Conservation (phyloP, 768 basidiomycete genomes). For the Mycena leptocephala region DNA sequence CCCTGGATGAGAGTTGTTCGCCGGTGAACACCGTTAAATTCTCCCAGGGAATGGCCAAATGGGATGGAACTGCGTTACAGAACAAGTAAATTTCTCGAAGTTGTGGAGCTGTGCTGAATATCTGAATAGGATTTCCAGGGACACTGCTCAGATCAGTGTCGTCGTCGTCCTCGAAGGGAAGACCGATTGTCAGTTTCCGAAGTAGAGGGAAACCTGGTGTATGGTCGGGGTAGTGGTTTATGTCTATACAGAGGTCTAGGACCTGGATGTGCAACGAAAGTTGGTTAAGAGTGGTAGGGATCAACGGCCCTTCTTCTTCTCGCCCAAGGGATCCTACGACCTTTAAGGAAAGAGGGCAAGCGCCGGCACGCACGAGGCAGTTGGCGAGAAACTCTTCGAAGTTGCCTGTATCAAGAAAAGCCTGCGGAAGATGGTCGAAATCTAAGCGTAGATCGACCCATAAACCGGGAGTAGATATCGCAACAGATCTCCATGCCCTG, state of each 20-base stretch:
- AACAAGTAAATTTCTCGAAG: not conserved
- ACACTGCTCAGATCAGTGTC: not conserved
- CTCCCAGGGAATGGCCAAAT: constrained; percentile 2
- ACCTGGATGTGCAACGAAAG: not conserved
- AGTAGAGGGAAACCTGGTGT: not conserved
- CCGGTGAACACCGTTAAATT: not conserved
- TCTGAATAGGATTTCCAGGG: not conserved
- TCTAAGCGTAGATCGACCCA: not conserved
- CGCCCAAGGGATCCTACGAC: not conserved
- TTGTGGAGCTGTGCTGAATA: constrained; percentile 3
- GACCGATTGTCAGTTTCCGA: not conserved
- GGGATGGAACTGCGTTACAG: not conserved
- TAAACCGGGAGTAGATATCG: not conserved
- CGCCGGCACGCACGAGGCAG: not conserved
- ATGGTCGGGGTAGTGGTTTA: not conserved
- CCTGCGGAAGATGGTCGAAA: not conserved
- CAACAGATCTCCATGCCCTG: constrained; percentile 10
- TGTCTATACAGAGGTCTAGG: not conserved
- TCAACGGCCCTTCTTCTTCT: too few species aligned
- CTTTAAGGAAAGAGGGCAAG: not conserved
- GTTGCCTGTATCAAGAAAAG: not conserved
- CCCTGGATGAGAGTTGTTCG: not conserved
- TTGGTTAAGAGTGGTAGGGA: not conserved
- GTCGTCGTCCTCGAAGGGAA: not conserved
- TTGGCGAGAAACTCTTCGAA: not conserved